Base-by-base conservation (phyloP, 164 flowering plant genomes). In the Stephania japonica region DNA sequence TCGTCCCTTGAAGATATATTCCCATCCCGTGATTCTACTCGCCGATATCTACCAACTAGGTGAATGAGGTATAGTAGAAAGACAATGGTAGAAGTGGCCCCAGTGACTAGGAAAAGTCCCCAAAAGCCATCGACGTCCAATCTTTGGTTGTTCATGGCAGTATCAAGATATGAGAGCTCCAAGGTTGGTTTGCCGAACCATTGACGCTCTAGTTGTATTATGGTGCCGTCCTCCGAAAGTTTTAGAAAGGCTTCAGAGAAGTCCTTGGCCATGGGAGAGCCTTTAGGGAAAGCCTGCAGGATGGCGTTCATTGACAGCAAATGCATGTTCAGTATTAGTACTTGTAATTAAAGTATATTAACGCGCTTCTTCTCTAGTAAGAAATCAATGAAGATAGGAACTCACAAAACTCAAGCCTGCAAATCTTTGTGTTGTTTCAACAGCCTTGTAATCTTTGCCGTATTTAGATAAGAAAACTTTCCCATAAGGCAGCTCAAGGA, bases 331-430 rank as follows among this genome's bases (percentile, higher is more conserved):
- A 14, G 62, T 56, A 3, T 47, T 47, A 56, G 62, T 16, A 14
- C 18, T 32, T 32, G 38, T n/a, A n/a, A n/a, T 32, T 32, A 32
- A 32, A 32, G n/a, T n/a, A n/a, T n/a, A n/a, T n/a, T n/a, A n/a
- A n/a, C n/a, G n/a, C n/a, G n/a, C n/a, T n/a, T n/a, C 13, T 12
- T 12, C 59, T 50, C 59, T 4, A 50, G 18, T 16, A 6, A 56
- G 16, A 56, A 16, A 12, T 4, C 6, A 53, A 53, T 12, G 38
- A 16, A 4, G 61, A 56, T 56, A 53, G 18, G 61, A 13, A 76
- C 81, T 77, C 71, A 81, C 82, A 56, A 82, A 79, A 42, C 83
- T 82, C 11, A 81, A 74, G 23, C 84, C 87, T 47, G 81, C 83
- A 63, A 68, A 77, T 75, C 71, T 61, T 62, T 75, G 42, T 47